Percentiles rank a stretch among this genome's conserved stretches.
Conservation (phyloP, 106 monocot species). For the Phalaenopsis aphrodite region DNA sequence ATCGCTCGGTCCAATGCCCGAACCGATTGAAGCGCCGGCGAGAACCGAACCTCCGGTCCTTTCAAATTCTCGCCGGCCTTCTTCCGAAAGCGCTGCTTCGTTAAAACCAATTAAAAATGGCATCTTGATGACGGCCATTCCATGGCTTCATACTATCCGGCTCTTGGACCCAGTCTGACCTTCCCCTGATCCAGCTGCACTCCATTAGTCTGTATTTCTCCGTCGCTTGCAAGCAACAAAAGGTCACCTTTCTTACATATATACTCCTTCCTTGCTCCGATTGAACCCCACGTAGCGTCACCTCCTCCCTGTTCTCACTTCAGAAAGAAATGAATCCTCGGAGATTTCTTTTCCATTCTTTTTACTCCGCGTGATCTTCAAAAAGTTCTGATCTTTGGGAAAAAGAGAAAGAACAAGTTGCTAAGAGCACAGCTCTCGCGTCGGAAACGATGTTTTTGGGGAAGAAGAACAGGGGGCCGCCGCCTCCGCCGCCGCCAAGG, state of each 20-base stretch:
- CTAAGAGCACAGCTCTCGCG: slow-evolving; percentile 8
- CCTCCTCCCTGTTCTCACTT: background rate
- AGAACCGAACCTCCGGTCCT: no score
- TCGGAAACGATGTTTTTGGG: slow-evolving; percentile 5
- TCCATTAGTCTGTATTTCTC: background rate
- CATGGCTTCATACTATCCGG: background rate
- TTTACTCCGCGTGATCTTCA: no score
- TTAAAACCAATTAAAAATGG: no score
- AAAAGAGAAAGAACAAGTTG: slow-evolving; percentile 4
- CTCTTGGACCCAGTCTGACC: background rate
- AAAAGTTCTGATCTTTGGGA: background rate
- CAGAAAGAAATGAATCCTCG: background rate
- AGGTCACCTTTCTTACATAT: background rate
- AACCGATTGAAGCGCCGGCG: no score
- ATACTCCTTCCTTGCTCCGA: no score
- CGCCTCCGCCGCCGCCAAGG: slow-evolving; percentile 19
- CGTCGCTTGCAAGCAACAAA: background rate
- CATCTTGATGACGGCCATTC: no score
- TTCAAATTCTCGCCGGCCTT: no score
- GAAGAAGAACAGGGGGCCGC: slow-evolving; percentile 8
- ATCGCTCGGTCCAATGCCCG: no score
- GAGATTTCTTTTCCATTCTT: no score
- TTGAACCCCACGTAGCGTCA: background rate
- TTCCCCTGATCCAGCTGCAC: background rate
- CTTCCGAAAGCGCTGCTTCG: no score